These are phyloP conservation scores for Hypomontagnella monticulosa DNA, from an alignment of 495 filamentous ascomycete species.

Conservation along the genomic window DNA sequence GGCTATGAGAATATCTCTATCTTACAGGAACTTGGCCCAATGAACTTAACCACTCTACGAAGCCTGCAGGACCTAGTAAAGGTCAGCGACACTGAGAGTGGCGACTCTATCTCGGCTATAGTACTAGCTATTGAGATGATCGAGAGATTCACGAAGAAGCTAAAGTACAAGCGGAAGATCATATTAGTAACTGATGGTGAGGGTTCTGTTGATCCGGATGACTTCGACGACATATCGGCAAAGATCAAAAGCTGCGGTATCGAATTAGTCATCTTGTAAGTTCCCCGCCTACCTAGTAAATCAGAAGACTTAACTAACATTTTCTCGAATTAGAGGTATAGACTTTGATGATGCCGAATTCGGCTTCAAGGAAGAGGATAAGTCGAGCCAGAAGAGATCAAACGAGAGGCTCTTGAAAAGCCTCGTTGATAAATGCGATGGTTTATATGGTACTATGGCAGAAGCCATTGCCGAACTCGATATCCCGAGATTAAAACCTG, in stretches of 20 bases:
- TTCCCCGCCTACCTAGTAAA: constrained; percentile 22
- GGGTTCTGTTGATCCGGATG: constrained; percentile 73
- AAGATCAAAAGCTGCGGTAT: constrained; percentile 80
- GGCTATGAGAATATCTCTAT: constrained; percentile 83
- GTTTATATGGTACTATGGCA: constrained; percentile 80
- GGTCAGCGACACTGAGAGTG: constrained; percentile 65
- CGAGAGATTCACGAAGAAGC: constrained; percentile 77
- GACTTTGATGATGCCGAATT: constrained; percentile 96
- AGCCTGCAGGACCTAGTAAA: constrained; percentile 69
- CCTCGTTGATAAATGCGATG: constrained; percentile 70
- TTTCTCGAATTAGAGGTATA: constrained; percentile 67
- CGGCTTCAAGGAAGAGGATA: constrained; percentile 93
- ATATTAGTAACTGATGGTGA: constrained; percentile 84
- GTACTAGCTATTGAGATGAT: constrained; percentile 91
- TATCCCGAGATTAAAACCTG: constrained; percentile 75
- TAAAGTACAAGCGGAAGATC: constrained; percentile 88
- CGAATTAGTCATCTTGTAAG: constrained; percentile 81
- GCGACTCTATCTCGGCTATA: constrained; percentile 88
- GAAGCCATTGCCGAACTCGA: constrained; percentile 81
- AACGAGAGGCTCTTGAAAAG: constrained; percentile 75
- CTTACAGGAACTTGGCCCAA: constrained; percentile 73
- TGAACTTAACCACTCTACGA: constrained; percentile 76
- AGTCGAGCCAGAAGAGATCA: constrained; percentile 68
- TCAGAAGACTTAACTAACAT: constrained; percentile 7
- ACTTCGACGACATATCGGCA: constrained; percentile 69